Conservation (phyloP, 148 eudicot genomes). For the Spergularia marina region DNA sequence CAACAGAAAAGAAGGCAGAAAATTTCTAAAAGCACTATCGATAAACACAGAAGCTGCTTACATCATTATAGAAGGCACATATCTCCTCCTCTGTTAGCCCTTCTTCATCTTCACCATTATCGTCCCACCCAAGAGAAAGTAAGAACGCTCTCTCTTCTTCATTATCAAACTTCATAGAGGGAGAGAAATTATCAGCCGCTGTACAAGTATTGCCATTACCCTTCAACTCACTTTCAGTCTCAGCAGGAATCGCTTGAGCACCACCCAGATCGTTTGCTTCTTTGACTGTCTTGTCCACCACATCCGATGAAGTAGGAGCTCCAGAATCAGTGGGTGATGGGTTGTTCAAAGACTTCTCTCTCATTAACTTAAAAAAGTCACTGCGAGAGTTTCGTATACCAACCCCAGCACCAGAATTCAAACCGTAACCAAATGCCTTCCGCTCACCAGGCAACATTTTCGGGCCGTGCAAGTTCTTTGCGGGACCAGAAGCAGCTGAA, state of each 20-base stretch:
- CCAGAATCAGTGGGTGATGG: constrained; percentile 35
- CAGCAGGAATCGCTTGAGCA: constrained; percentile 26
- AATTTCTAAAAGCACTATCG: neutral
- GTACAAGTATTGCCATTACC: constrained; percentile 43
- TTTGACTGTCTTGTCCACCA: constrained; percentile 31
- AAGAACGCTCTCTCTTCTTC: constrained; percentile 83
- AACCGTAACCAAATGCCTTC: constrained; percentile 40
- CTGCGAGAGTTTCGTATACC: constrained; percentile 44
- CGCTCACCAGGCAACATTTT: constrained; percentile 35
- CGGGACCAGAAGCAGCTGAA: constrained; percentile 32
- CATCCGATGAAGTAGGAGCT: constrained; percentile 25
- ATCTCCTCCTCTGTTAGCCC: constrained; percentile 95
- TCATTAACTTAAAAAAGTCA: constrained; percentile 82
- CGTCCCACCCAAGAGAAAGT: constrained; percentile 91
- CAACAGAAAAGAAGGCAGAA: neutral
- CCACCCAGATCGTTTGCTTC: constrained; percentile 29
- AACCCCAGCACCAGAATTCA: constrained; percentile 33
- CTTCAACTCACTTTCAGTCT: constrained; percentile 34
- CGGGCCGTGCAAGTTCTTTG: constrained; percentile 31
- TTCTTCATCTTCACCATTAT: constrained; percentile 71
- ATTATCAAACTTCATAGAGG: too few relatives aligned
- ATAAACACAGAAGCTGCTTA: constrained; percentile 22
- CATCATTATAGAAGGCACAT: constrained; percentile 66
- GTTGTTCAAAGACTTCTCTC: constrained; percentile 52
- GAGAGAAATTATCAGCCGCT: constrained; percentile 19